phyloP scores from a whole-genome alignment of 2,329 filamentous ascomycete genomes.

The Exophiala aquamarina region DNA sequence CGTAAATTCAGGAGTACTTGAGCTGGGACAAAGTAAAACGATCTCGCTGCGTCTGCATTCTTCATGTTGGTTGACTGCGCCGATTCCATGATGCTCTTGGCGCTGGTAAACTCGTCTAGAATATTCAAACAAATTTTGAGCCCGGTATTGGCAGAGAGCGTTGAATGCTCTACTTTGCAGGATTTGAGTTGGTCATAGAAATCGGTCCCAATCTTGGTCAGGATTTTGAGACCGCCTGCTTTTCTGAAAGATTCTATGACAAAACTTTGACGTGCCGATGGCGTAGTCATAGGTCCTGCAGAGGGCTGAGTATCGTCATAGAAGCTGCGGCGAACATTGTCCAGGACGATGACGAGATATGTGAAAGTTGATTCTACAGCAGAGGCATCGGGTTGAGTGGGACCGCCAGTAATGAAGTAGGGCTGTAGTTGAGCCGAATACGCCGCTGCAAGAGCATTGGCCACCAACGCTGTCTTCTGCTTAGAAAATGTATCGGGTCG shows the following conservation, averaged over 20 bases:
- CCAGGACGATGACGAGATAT: conserved; percentile 79
- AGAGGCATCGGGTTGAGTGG: conserved; percentile 42
- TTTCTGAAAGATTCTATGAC: conserved; percentile 87
- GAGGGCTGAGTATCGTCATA: conserved; percentile 23
- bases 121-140: conserved; percentile 78
- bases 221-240: conserved; percentile 68
- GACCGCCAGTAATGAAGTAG: conserved; percentile 42
- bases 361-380: conserved; percentile 66
- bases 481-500: conserved; percentile 64
- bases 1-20: conserved; percentile 88
- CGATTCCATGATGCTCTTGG: conserved; percentile 79
- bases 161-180: conserved; percentile 44
- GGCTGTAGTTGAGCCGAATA: conserved; percentile 66
- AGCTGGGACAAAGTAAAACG: conserved; percentile 63
- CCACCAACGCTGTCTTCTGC: conserved; percentile 61
- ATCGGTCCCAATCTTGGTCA: conserved; percentile 70
- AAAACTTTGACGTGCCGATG: conserved; percentile 54
- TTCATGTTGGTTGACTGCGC: conserved; percentile 59
- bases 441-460: conserved; percentile 69
- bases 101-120: conserved; percentile 65
- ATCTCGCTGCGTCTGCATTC: conserved; percentile 53
- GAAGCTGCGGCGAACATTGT: conserved; percentile 55
- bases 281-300: conserved; percentile 9
- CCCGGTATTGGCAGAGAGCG: conserved; percentile 56
- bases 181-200: conserved; percentile 63